Evolutionary conservation across 1,284 basidiomycete species (phyloP).

Genomic region (Leccinum subfulvum): DNA sequence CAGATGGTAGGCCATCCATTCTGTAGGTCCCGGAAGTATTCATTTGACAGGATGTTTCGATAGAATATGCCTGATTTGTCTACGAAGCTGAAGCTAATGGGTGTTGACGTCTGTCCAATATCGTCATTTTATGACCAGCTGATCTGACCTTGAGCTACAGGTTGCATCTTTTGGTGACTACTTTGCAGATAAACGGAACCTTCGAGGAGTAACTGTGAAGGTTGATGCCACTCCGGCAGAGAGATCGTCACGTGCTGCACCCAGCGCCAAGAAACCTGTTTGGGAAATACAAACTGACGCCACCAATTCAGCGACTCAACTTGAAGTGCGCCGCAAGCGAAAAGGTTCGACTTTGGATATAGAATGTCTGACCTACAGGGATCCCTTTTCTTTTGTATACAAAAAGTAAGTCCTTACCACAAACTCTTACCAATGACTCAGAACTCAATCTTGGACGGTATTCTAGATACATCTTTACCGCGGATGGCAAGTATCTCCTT

Average conservation of each 20-base stretch:
- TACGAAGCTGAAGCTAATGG: slow-evolving; percentile 72
- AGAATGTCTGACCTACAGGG: slow-evolving; percentile 68
- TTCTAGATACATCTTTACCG: slow-evolving; percentile 64
- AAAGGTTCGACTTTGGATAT: slow-evolving; percentile 26
- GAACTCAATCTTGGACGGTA: neutral
- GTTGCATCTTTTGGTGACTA: slow-evolving; percentile 77
- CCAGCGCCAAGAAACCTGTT: slow-evolving; percentile 9
- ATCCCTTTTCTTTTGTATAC: slow-evolving; percentile 70
- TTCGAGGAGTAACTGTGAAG: neutral
- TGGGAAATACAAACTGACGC: slow-evolving; percentile 21
- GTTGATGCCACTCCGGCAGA: neutral
- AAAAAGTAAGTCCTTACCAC: slow-evolving; percentile 52
- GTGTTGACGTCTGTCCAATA: slow-evolving; percentile 54
- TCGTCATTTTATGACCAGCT: neutral
- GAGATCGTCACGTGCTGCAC: neutral
- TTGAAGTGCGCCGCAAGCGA: neutral
- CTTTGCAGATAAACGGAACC: slow-evolving; percentile 58
- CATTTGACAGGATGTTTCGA: slow-evolving; percentile 20
- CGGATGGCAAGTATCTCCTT: slow-evolving; percentile 70
- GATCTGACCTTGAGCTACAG: slow-evolving; percentile 23
- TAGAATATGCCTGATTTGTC: slow-evolving; percentile 57
- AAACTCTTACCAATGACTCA: neutral
- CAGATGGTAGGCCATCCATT: slow-evolving; percentile 46
- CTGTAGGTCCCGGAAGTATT: slow-evolving; percentile 27
- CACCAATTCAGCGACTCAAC: neutral